Evolutionary conservation across 75 land plant species (phyloP).

Genomic region (Cunninghamia lanceolata): DNA sequence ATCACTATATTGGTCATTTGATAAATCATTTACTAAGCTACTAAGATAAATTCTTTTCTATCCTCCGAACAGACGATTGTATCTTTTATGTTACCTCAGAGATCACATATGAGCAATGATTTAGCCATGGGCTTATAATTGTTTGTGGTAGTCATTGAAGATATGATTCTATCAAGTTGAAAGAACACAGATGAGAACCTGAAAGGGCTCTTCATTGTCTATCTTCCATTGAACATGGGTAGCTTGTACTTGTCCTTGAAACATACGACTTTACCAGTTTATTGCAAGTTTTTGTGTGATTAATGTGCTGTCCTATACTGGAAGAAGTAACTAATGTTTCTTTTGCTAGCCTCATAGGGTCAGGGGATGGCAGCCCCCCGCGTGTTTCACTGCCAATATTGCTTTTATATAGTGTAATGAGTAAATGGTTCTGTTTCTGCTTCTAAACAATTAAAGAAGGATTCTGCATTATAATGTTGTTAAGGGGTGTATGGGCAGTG

Average conservation of each 20-base stretch:
- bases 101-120: neutral
- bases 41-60: neutral
- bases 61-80: neutral
- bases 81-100: neutral
- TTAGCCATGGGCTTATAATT: neutral
- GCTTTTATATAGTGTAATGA: neutral
- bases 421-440: neutral
- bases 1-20: neutral
- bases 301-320: neutral
- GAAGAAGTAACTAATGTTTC: neutral
- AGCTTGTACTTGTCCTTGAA: neutral
- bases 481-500: neutral
- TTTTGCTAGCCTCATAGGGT: neutral
- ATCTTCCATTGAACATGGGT: neutral
- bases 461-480: neutral
- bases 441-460: neutral
- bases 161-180: neutral
- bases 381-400: neutral
- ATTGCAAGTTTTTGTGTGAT: neutral
- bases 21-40: neutral
- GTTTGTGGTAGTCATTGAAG: neutral
- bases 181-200: neutral
- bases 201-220: neutral
- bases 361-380: neutral
- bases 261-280: neutral